Conservation (phyloP, 2,329 filamentous ascomycete genomes). For the Paramyrothecium roridum region DNA sequence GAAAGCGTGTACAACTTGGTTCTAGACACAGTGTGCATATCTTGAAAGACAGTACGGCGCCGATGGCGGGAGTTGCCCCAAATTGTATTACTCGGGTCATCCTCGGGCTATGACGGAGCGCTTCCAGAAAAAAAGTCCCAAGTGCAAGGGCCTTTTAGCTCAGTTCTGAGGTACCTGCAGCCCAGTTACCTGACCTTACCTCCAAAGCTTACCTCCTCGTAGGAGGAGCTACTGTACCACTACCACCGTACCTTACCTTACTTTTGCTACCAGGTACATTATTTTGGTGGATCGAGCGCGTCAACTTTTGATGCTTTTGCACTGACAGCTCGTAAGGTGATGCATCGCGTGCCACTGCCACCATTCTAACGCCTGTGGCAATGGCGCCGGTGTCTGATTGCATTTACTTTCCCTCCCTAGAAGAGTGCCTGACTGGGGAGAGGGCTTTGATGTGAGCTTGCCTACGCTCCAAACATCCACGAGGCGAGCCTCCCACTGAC, state of each 20-base stretch:
- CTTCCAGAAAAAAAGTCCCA: neutral
- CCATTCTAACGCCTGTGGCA: constrained; percentile 49
- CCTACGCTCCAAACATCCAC: constrained; percentile 4
- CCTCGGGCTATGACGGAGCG: neutral
- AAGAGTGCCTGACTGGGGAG: constrained; percentile 80
- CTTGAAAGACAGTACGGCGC: neutral
- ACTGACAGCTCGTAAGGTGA: constrained; percentile 26
- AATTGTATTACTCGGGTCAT: neutral
- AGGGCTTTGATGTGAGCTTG: constrained; percentile 71
- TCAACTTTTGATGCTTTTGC: constrained; percentile 24
- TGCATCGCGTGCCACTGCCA: constrained; percentile 34
- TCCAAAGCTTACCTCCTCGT: too few relatives aligned
- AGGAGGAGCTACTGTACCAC: neutral
- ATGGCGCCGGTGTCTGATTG: constrained; percentile 71
- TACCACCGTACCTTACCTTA: neutral
- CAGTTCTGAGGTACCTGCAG: neutral
- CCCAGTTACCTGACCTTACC: neutral
- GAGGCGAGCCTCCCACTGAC: constrained; percentile 16
- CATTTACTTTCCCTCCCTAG: constrained; percentile 79
- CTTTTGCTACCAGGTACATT: neutral
- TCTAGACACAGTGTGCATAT: neutral
- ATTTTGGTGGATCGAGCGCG: constrained; percentile 22
- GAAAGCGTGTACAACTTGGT: neutral
- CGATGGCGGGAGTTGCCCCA: neutral
- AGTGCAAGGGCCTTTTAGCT: neutral